Conservation (phyloP, 768 basidiomycete species). For the Boletus fagicola region DNA sequence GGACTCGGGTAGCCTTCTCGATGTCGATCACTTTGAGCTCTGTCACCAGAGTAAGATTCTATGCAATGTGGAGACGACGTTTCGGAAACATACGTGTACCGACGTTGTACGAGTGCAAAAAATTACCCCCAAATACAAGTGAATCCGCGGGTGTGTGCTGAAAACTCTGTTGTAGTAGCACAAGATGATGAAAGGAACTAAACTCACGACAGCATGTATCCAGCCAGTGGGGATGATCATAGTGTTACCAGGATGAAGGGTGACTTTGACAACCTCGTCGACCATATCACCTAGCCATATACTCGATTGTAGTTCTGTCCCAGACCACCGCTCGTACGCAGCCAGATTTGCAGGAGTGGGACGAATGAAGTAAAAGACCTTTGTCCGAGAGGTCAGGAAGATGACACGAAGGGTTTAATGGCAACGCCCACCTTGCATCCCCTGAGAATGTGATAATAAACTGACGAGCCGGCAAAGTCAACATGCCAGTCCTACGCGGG, state of each 20-base stretch:
- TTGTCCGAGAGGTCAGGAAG: conserved; percentile 6
- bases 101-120: conserved; percentile 90
- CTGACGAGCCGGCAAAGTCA: conserved; percentile 96
- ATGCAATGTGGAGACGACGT: neutral
- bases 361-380: conserved; percentile 94
- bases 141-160: conserved; percentile 91
- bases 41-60: conserved; percentile 33
- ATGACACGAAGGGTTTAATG: neutral
- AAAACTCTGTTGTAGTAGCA: conserved; percentile 4
- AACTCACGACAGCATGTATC: conserved; percentile 93
- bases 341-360: conserved; percentile 83
- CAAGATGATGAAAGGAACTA: neutral
- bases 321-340: conserved; percentile 93
- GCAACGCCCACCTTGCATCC: conserved; percentile 67
- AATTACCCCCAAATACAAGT: conserved; percentile 96
- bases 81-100: conserved; percentile 62
- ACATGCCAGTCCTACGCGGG: conserved; percentile 88
- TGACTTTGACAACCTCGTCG: conserved; percentile 87
- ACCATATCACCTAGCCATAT: conserved; percentile 93
- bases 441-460: conserved; percentile 92
- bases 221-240: conserved; percentile 97
- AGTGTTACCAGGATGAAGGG: conserved; percentile 73
- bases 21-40: conserved; percentile 89
- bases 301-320: conserved; percentile 82
- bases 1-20: conserved; percentile 89